Evolutionary conservation across 495 filamentous ascomycete species (phyloP).

Genomic region (Aspergillus conjunctus): DNA sequence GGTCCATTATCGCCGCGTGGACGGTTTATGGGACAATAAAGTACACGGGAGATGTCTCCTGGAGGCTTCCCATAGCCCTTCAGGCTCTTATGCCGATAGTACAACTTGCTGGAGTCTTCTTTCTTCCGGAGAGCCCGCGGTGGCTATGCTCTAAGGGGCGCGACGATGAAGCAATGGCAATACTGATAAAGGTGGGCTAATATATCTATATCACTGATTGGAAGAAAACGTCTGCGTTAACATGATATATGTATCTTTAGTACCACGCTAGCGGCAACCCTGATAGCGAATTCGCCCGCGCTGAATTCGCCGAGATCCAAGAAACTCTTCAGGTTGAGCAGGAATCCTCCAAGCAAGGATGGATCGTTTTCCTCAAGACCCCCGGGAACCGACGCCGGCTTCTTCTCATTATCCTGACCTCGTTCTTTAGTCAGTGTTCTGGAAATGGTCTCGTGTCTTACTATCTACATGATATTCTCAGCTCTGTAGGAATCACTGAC

Average conservation of each 20-base stretch:
- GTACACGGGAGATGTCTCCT: slow-evolving; percentile 3
- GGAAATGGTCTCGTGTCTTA: slow-evolving; percentile 13
- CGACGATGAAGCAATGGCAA: slow-evolving; percentile 3
- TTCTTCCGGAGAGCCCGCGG: slow-evolving; percentile 9
- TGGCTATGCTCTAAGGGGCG: slow-evolving; percentile 11
- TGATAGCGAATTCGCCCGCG: background rate
- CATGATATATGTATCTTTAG: background rate
- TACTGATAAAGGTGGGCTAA: slow-evolving; percentile 6
- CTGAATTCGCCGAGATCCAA: slow-evolving; percentile 5
- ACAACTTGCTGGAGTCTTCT: slow-evolving; percentile 2
- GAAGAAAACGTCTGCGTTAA: background rate
- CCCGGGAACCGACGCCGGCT: slow-evolving; percentile 8
- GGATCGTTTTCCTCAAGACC: slow-evolving; percentile 2
- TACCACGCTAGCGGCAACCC: slow-evolving; percentile 7
- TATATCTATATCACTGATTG: background rate
- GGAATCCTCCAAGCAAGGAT: background rate
- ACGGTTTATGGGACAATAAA: slow-evolving; percentile 9
- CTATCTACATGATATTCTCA: slow-evolving; percentile 11
- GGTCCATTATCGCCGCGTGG: slow-evolving; percentile 9
- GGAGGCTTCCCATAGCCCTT: slow-evolving; percentile 7
- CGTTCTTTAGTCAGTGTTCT: slow-evolving; percentile 11
- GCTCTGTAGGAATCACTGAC: slow-evolving; percentile 5
- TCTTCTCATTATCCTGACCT: slow-evolving; percentile 3
- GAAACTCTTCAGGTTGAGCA: background rate
- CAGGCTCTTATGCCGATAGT: slow-evolving; percentile 9